These are phyloP conservation scores for Waltergamsia citrina DNA, from an alignment of 2,329 filamentous ascomycete genomes.

Conservation along the genomic window DNA sequence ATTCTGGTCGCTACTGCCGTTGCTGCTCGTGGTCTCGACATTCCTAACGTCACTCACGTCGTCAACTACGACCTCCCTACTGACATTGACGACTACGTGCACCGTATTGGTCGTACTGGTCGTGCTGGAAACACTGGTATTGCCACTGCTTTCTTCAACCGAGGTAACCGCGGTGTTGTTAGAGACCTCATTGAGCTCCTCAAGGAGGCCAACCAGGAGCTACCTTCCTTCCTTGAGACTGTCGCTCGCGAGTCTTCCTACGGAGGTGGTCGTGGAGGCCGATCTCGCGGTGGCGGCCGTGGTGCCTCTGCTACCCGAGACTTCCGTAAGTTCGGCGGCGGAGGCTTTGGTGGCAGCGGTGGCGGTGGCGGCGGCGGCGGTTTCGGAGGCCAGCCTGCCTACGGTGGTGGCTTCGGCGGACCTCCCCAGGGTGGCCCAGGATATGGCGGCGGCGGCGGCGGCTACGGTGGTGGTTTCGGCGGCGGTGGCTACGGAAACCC, in stretches of 20 bases:
- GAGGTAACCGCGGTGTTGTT: conserved; percentile 95
- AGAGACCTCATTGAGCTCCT: conserved; percentile 94
- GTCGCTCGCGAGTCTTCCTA: conserved; percentile 92
- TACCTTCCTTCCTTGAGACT: conserved; percentile 89
- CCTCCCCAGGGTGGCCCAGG: conserved; percentile 22
- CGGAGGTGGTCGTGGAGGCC: conserved; percentile 57
- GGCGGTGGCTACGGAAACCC: conserved; percentile 52
- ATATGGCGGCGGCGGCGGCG: conserved; percentile 25
- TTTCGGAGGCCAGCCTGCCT: conserved; percentile 15
- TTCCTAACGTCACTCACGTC: conserved; percentile 93
- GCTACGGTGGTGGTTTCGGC: conserved; percentile 26
- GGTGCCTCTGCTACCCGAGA: conserved; percentile 77
- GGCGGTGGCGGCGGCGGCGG: conserved; percentile 27
- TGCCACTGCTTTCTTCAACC: conserved; percentile 99
- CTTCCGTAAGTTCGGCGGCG: conserved; percentile 70
- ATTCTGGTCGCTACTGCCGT: conserved; percentile 96
- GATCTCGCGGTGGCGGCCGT: conserved; percentile 43
- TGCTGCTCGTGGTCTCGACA: conserved; percentile 83
- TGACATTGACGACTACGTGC: conserved; percentile 97
- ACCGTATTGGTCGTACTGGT: conserved; percentile 98
- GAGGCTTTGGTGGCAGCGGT: conserved; percentile 31
- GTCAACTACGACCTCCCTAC: conserved; percentile 99
- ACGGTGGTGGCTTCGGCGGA: conserved; percentile 31
- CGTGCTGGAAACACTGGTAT: conserved; percentile 99
- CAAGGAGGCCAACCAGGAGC: conserved; percentile 97